Percentiles rank a stretch among this genome's conserved stretches.
These are phyloP conservation scores for Papiliotrema flavescens DNA, from an alignment of 1,284 basidiomycete genomes.

Conservation along the genomic window DNA sequence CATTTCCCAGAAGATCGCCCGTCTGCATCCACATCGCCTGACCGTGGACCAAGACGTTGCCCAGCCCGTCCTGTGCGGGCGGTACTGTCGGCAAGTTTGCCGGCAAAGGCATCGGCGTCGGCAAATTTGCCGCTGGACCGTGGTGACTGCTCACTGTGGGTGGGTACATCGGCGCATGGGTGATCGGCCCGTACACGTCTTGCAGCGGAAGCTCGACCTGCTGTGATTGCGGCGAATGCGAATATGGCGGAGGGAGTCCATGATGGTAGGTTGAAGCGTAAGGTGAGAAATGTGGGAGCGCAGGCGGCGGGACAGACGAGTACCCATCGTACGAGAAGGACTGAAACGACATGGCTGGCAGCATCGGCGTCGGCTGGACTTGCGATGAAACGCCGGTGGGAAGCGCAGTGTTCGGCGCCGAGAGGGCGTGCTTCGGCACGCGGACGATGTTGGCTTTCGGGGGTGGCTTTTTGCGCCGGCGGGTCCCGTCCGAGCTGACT, in stretches of 20 bases:
- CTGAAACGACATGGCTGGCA: neutral
- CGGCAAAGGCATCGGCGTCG: neutral
- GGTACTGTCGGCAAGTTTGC: neutral
- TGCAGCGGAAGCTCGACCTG: neutral
- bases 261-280: neutral
- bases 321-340: conserved; percentile 3
- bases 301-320: neutral
- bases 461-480: conserved; percentile 8
- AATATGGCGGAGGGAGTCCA: conserved; percentile 11
- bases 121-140: neutral
- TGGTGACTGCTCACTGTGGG: neutral
- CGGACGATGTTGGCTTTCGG: conserved; percentile 17
- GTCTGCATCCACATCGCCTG: neutral
- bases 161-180: neutral
- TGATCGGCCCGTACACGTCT: neutral
- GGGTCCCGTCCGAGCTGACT: neutral
- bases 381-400: neutral
- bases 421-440: conserved; percentile 8
- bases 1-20: neutral
- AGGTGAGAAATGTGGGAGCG: neutral
- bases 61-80: too few relatives aligned
- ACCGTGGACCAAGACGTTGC: neutral
- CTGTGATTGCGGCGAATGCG: conserved; percentile 6
- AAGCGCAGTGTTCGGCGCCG: neutral
- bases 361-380: neutral